A percentile compares a stretch with the other conserved stretches of the same genome.
phyloP scores from a whole-genome alignment of 352 stramenopile genomes.

The Peronospora belbahrii region DNA sequence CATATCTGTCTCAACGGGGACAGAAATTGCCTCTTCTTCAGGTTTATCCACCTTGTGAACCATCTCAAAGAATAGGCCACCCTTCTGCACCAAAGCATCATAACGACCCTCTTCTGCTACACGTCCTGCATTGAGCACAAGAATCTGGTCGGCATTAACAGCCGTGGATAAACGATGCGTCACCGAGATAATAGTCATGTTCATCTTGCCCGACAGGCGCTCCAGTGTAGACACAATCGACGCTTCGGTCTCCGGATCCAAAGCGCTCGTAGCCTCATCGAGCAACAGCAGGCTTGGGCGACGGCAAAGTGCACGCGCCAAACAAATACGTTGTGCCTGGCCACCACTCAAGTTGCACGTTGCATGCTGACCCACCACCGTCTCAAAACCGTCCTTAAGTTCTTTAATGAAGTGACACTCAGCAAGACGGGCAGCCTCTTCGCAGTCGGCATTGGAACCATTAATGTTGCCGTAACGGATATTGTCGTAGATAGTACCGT shows the following conservation, averaged over 20 bases:
- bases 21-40: constrained; percentile 36
- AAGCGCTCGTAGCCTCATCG: constrained; percentile 80
- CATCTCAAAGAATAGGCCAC: constrained; percentile 82
- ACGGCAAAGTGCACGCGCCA: constrained; percentile 73
- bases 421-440: constrained; percentile 66
- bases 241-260: constrained; percentile 81
- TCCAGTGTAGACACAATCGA: constrained; percentile 81
- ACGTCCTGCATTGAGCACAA: constrained; percentile 67
- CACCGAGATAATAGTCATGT: constrained; percentile 87
- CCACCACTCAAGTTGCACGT: constrained; percentile 83
- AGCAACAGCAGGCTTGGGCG: constrained; percentile 74
- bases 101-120: constrained; percentile 77
- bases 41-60: constrained; percentile 62
- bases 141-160: constrained; percentile 71
- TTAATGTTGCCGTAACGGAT: constrained; percentile 74
- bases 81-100: constrained; percentile 56
- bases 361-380: constrained; percentile 77
- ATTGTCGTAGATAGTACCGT: constrained; percentile 86
- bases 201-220: constrained; percentile 72
- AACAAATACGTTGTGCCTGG: constrained; percentile 80
- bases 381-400: constrained; percentile 76
- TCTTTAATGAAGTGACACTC: constrained; percentile 82
- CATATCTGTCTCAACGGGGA: constrained; percentile 19
- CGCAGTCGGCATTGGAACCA: constrained; percentile 72
- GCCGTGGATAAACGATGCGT: constrained; percentile 82